Evolutionary conservation across 352 stramenopile genomes (phyloP).

Genomic region (Pelagophyceae sp.): DNA sequence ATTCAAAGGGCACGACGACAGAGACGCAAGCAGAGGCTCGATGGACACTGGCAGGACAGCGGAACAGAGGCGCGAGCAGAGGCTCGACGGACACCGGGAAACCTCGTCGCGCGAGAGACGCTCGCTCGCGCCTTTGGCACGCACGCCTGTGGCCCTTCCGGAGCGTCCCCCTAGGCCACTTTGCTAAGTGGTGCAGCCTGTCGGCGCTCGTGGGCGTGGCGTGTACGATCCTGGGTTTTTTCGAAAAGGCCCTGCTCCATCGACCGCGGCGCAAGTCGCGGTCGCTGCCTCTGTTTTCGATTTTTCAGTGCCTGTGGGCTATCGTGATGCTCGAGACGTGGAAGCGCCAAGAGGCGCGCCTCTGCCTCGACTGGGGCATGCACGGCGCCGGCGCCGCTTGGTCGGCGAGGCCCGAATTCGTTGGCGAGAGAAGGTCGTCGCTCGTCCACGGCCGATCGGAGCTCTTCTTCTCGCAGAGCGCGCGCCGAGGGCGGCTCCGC

Average conservation of each 20-base stretch:
- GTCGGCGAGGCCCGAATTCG: slow-evolving; percentile 32
- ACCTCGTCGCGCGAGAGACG: too few relatives aligned
- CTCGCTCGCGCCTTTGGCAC: too few relatives aligned
- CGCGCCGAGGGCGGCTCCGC: background rate
- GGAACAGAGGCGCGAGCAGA: too few relatives aligned
- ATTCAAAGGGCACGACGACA: too few relatives aligned
- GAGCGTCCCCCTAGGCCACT: too few relatives aligned
- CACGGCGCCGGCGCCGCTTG: slow-evolving; percentile 29
- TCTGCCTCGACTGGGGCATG: slow-evolving; percentile 65
- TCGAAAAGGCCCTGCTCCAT: background rate
- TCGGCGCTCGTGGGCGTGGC: slow-evolving; percentile 57
- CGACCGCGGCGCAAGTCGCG: slow-evolving; percentile 41
- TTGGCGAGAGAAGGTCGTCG: slow-evolving; percentile 21
- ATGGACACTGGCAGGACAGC: too few relatives aligned
- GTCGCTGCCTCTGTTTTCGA: slow-evolving; percentile 37
- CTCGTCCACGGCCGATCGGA: slow-evolving; percentile 35
- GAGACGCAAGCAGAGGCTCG: too few relatives aligned
- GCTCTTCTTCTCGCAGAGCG: slow-evolving; percentile 21
- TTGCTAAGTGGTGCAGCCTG: slow-evolving; percentile 71
- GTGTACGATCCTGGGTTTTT: slow-evolving; percentile 36
- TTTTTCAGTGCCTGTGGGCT: slow-evolving; percentile 68
- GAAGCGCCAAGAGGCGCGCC: slow-evolving; percentile 70
- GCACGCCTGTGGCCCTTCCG: too few relatives aligned
- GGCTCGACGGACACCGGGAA: too few relatives aligned
- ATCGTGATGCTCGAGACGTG: slow-evolving; percentile 72